Evolutionary conservation across 2,329 filamentous ascomycete genomes (phyloP), one percentile per base, ranked within the genome.

Genomic region (Colletotrichum orchidophilum): DNA sequence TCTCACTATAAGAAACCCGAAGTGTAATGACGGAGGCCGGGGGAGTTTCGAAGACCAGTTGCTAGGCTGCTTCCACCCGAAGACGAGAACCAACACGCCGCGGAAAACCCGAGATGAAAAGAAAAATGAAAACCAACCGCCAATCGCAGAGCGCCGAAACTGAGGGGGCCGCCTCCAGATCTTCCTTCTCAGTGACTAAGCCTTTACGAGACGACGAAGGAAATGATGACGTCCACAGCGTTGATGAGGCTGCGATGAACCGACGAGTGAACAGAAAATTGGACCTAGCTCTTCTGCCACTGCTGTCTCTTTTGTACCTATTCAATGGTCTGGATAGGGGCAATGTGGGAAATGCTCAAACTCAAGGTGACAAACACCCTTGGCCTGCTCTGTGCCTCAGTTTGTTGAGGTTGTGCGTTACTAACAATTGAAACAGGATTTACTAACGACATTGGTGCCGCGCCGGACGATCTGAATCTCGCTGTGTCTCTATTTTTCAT

Each of bases 401-500:
- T 15, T 5, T 2, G 12, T 60, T 21, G 33, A 49, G 33, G n/a
- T 46, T 35, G 42, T 62, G 26, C 42, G 42, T 35, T 26, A 27
- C 64, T 71, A 21, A 71, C 57, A 42, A 3, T 1, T n/a, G 7
- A 6, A 39, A 13, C 71, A 73, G 79, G 78, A 9, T 90, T 90
- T 76, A 90, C 87, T 0, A 77, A 79, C 50, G 87, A 90, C 73
- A 85, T 88, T 29, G 88, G 87, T 0, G 80, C 88, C 1, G 78
- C 79, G 3, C 82, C 83, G n/a, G 79, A 80, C 46, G 87, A 89
- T 74, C 77, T 91, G 65, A 90, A 90, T 74, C 83, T 83, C 5
- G 86, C 88, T 3, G 85, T 90, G 11, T 86, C 87, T 26, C 82
- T 86, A 63, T 90, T 90, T 82, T 90, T 88, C 75, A 82, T 85